Percentiles rank a stretch among this genome's conserved stretches.
These are phyloP conservation scores for Flaveria ramosissima DNA, from an alignment of 129 eudicot species.

Conservation along the genomic window DNA sequence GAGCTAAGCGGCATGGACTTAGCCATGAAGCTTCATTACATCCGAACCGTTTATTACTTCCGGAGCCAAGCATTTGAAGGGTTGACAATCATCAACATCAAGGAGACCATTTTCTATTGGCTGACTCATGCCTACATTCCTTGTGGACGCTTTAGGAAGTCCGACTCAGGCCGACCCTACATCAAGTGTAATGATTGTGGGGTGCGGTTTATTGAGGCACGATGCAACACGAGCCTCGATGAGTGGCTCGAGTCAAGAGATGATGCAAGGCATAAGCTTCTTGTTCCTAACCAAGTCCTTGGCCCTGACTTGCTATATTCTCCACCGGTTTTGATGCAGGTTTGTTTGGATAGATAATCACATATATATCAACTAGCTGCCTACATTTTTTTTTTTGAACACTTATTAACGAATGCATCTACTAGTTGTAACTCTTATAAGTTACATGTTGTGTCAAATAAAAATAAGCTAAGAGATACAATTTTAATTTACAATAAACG, in stretches of 20 bases:
- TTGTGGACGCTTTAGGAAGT: conserved; percentile 68
- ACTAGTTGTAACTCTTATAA: too few relatives aligned
- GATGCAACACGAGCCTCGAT: conserved; percentile 50
- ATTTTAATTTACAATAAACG: too few relatives aligned
- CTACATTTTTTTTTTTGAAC: too few relatives aligned
- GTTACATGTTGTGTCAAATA: too few relatives aligned
- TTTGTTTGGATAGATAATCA: conserved; percentile 7
- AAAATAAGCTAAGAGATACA: too few relatives aligned
- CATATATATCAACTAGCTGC: too few relatives aligned
- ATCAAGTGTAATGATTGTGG: conserved; percentile 95
- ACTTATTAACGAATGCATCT: too few relatives aligned
- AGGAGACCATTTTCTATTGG: conserved; percentile 70
- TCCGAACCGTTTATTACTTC: conserved; percentile 64
- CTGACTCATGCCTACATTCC: conserved; percentile 41
- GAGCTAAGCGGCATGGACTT: conserved; percentile 72
- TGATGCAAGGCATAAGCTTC: conserved; percentile 44
- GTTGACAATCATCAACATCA: conserved; percentile 44
- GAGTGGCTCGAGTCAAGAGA: conserved; percentile 63
- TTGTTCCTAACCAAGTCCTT: conserved; percentile 47
- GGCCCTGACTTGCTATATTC: conserved; percentile 77
- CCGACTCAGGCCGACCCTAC: conserved; percentile 63
- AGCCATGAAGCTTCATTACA: conserved; percentile 92
- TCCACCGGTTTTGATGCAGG: conserved; percentile 71
- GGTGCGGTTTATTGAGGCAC: conserved; percentile 67
- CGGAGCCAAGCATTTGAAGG: conserved; percentile 48